phyloP scores from a whole-genome alignment of 352 stramenopile genomes.

The Lagenidium sp. region DNA sequence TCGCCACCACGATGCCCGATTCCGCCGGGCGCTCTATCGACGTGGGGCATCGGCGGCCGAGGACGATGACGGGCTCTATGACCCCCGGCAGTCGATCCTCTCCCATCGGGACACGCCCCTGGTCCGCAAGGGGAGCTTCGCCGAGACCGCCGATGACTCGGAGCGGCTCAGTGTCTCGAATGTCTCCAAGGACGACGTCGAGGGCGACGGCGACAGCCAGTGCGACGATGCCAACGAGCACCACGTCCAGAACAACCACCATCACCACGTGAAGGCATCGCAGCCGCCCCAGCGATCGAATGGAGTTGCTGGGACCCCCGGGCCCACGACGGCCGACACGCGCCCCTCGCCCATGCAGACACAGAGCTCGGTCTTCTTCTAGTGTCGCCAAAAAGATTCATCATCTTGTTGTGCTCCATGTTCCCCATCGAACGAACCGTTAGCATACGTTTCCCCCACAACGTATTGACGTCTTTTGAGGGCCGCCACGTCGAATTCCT shows the following conservation, averaged over 20 bases:
- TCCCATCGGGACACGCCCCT: not conserved
- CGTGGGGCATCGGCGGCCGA: slow-evolving; percentile 6
- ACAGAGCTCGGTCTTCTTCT: slow-evolving; percentile 11
- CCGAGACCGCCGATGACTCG: not conserved
- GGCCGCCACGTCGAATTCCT: not conserved
- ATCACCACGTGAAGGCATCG: not conserved
- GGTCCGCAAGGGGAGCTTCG: no score
- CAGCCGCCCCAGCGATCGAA: not conserved
- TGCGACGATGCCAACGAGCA: no score
- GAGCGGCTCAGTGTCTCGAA: not conserved
- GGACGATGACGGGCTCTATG: slow-evolving; percentile 1
- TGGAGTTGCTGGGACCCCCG: not conserved
- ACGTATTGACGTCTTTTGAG: not conserved
- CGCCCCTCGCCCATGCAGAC: not conserved
- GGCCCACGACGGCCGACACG: no score
- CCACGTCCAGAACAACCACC: not conserved
- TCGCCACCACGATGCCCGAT: slow-evolving; percentile 15
- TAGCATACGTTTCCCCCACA: slow-evolving; percentile 4
- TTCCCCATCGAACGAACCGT: slow-evolving; percentile 4
- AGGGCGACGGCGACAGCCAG: no score
- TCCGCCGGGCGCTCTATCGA: slow-evolving; percentile 26
- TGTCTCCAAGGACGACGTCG: not conserved
- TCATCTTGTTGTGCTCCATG: not conserved
- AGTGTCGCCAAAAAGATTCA: not conserved
- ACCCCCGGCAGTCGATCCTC: not conserved